A percentile compares a stretch with the other conserved stretches of the same genome.
Conservation (phyloP, 2,329 filamentous ascomycete genomes). For the Tolypocladium cylindrosporum region DNA sequence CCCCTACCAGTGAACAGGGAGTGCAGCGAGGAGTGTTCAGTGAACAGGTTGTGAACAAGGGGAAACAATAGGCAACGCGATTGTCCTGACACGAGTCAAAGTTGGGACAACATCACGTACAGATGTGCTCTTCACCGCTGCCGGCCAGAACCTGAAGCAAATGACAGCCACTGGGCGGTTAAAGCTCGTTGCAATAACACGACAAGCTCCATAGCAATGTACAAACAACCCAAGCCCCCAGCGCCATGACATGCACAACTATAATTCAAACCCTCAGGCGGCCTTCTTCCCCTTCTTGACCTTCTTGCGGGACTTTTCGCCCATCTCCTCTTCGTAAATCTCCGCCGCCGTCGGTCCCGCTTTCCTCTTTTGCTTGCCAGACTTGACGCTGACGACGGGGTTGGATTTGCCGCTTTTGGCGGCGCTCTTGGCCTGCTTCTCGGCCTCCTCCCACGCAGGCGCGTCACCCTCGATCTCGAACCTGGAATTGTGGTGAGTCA, state of each 20-base stretch:
- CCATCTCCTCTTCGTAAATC: slow-evolving; percentile 52
- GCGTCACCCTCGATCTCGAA: slow-evolving; percentile 56
- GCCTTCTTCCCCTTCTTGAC: slow-evolving; percentile 30
- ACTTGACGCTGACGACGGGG: slow-evolving; percentile 71
- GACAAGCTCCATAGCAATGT: background rate
- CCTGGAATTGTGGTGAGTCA: slow-evolving; percentile 21
- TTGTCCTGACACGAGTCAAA: background rate
- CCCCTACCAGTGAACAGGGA: background rate
- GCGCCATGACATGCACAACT: background rate
- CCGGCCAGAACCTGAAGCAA: background rate
- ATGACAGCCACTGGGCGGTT: background rate
- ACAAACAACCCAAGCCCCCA: background rate
- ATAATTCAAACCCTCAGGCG: slow-evolving; percentile 6
- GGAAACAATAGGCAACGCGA: background rate
- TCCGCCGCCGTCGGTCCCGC: slow-evolving; percentile 49
- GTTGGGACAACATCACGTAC: background rate
- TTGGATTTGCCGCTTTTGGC: slow-evolving; percentile 44
- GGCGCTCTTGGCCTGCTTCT: slow-evolving; percentile 60
- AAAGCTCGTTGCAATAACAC: background rate
- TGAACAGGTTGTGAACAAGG: background rate
- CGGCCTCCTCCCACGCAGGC: slow-evolving; percentile 57
- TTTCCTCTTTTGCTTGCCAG: slow-evolving; percentile 68
- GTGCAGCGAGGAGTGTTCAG: background rate
- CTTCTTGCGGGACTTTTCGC: slow-evolving; percentile 49
- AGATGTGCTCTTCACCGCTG: background rate